phyloP scores from a whole-genome alignment of 495 filamentous ascomycete species.

The Lepidopterella palustris region DNA sequence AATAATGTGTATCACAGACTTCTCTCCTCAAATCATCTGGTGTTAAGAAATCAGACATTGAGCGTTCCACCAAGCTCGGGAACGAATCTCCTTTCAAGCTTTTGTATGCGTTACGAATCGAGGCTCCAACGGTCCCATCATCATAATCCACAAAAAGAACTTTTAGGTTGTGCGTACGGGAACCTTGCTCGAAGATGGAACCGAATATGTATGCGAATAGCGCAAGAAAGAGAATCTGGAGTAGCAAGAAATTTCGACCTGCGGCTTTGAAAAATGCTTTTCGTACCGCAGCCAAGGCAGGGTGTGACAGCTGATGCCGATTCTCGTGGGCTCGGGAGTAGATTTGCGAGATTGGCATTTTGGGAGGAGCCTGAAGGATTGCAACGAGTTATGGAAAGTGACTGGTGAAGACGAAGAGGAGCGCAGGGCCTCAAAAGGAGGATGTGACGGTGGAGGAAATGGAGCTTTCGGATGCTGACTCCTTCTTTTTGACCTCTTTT shows the following conservation, averaged over 20 bases:
- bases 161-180: constrained; percentile 9
- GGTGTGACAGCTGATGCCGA: too few species aligned
- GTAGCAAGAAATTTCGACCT: neutral
- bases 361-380: too few species aligned
- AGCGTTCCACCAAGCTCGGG: neutral
- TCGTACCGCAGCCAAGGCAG: too few species aligned
- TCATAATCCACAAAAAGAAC: constrained; percentile 50
- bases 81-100: neutral
- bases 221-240: neutral
- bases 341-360: too few species aligned
- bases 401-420: too few species aligned
- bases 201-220: neutral
- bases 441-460: too few species aligned
- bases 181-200: neutral
- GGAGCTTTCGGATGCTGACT: too few species aligned
- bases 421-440: too few species aligned
- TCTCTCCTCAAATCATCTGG: neutral
- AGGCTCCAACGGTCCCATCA: constrained; percentile 40
- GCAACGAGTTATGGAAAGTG: too few species aligned
- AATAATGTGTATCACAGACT: neutral
- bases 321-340: too few species aligned
- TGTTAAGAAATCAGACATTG: neutral
- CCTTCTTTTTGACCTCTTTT: too few species aligned
- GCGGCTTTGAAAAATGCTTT: neutral
- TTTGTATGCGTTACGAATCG: neutral